A percentile compares a stretch with the other conserved stretches of the same genome.
Conservation (phyloP, 331 rosid species). For the Pyrus hybrid region DNA sequence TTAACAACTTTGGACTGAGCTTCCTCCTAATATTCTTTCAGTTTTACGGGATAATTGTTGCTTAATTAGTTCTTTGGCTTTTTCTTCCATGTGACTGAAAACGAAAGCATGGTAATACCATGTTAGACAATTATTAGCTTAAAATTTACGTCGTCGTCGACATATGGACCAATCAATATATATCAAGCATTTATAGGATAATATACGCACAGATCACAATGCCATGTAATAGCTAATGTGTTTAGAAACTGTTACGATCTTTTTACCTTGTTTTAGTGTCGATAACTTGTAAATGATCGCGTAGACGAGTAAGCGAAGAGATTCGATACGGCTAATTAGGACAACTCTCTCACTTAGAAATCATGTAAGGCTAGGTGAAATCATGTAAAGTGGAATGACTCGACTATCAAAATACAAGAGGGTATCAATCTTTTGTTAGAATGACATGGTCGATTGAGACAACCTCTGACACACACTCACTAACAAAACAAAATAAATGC, state of each 20-base stretch:
- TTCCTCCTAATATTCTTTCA: background rate
- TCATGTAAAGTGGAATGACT: no score
- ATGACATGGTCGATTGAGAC: background rate
- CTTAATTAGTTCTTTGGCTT: background rate
- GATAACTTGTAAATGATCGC: background rate
- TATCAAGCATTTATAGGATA: background rate
- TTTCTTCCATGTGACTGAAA: background rate
- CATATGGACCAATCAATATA: background rate
- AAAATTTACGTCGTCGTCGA: no score
- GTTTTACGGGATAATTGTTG: background rate
- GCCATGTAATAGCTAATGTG: background rate
- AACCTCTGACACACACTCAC: conserved; percentile 41
- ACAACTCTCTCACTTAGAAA: no score
- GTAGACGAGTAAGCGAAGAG: background rate
- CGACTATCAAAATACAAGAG: background rate
- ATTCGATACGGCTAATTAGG: background rate
- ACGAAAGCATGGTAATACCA: background rate
- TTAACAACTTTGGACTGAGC: no score
- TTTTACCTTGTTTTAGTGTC: background rate
- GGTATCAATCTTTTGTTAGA: background rate
- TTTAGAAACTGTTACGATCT: background rate
- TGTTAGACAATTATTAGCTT: background rate
- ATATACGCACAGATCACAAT: background rate
- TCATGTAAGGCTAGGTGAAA: no score
- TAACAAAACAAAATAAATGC: conserved; percentile 29